A percentile compares a stretch with the other conserved stretches of the same genome.
These are phyloP conservation scores for Gleditsia sinensis DNA, from an alignment of 306 rosid species.

Conservation along the genomic window DNA sequence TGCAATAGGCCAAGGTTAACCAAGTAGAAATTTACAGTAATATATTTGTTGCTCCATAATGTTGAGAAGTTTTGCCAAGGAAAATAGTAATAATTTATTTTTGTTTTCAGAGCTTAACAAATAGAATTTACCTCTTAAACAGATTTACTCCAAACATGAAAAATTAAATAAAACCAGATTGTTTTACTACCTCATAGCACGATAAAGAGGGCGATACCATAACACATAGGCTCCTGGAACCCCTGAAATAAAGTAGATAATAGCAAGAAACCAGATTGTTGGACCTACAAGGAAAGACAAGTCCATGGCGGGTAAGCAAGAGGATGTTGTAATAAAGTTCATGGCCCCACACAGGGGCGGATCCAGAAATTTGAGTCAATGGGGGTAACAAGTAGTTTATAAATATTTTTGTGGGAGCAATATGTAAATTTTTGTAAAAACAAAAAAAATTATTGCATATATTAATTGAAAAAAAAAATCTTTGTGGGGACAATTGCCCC, in stretches of 20 bases:
- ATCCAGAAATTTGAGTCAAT: too few relatives aligned
- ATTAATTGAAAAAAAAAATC: too few relatives aligned
- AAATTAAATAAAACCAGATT: slow-evolving; percentile 13
- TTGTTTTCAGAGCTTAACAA: slow-evolving; percentile 23
- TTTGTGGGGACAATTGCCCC: too few relatives aligned
- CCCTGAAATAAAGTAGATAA: slow-evolving; percentile 72
- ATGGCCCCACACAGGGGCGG: background rate
- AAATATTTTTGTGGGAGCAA: too few relatives aligned
- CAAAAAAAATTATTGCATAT: too few relatives aligned
- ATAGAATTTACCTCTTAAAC: slow-evolving; percentile 27
- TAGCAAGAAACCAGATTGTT: slow-evolving; percentile 81
- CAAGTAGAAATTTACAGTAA: background rate
- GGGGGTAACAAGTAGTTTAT: too few relatives aligned
- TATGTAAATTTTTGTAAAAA: too few relatives aligned
- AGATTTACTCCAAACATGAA: slow-evolving; percentile 29
- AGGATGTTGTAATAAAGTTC: slow-evolving; percentile 17
- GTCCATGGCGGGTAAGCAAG: slow-evolving; percentile 27
- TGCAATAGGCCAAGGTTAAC: background rate
- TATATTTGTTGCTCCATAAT: slow-evolving; percentile 26
- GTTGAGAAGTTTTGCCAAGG: slow-evolving; percentile 8
- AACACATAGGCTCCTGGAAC: slow-evolving; percentile 77
- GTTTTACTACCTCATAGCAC: slow-evolving; percentile 83
- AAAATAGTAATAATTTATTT: slow-evolving; percentile 1
- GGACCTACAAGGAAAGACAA: slow-evolving; percentile 59
- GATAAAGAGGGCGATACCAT: slow-evolving; percentile 99